Base-by-base conservation (phyloP, 2,329 filamentous ascomycete species). In the Beauveria sp. region DNA sequence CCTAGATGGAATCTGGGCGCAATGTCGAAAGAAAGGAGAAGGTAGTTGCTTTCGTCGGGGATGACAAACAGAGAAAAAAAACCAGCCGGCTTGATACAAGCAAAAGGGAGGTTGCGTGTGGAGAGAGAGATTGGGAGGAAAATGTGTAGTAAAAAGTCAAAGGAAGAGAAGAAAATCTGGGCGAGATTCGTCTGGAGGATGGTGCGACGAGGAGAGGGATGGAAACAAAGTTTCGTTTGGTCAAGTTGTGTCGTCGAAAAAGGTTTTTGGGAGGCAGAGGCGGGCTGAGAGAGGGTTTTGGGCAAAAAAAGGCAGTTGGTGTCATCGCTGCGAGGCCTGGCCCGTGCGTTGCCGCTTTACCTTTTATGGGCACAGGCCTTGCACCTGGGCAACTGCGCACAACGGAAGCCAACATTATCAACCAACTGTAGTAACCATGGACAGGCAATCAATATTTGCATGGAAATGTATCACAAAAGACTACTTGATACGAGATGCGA, bases 41-140 rank as follows among this genome's bases (percentile, higher is more conserved):
- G 51, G 30, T 50, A 34, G 24, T 34, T 61, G 24, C 43, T 54
- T 61, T 48, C 48, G 51, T 26, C 57, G 26, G n/a, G 20, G 60
- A 61, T 52, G 57, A 63, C 56, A 55, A 61, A 57, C 62, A 62
- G 62, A 55, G 30, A 53, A 52, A 40, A 59, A 59, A 60, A 61
- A 63, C 48, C 48, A 55, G 46, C 56, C 57, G 28, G 62, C 48
- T 50, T 59, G 53, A 48, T 48, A 28, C 12, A 50, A 37, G 51
- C 44, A 22, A 30, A 53, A 43, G 58, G 58, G 58, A 51, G 40
- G 47, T 48, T 26, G 3, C 26, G 56, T 18, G 61, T 63, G 59
- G 28, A 56, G 46, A 60, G 62, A 47, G 47, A 54, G 62, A 34
- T 47, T 61, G 61, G 41, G 51, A 54, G 50, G 40, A 55, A 61